Conservation (phyloP, 192 early-diverging fungal species). For the Linnemannia elongata region DNA sequence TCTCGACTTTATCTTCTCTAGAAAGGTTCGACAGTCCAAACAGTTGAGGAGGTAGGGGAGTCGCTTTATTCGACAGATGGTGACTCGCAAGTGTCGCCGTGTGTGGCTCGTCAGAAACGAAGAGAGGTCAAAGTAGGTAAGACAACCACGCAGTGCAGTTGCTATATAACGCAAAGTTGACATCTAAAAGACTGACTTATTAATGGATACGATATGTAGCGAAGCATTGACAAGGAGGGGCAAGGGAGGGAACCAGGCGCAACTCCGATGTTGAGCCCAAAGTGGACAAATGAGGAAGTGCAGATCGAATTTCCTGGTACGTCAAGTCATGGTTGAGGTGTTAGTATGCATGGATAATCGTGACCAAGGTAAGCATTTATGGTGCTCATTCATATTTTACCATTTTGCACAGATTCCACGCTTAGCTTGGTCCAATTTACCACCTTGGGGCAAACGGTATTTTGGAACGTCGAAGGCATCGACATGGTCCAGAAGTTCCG, state of each 20-base stretch:
- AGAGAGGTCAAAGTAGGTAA: constrained; percentile 12
- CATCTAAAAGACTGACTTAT: neutral
- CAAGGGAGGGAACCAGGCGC: too few species aligned
- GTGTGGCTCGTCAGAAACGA: constrained; percentile 15
- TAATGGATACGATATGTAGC: too few species aligned
- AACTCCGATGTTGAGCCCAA: too few species aligned
- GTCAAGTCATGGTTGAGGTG: too few species aligned
- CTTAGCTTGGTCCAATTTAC: neutral
- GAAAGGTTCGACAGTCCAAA: neutral
- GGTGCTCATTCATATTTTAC: too few species aligned
- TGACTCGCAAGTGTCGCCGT: constrained; percentile 1
- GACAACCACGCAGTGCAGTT: neutral
- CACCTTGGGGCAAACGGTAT: neutral
- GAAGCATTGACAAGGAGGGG: too few species aligned
- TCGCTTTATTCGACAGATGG: neutral
- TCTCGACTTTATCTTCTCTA: neutral
- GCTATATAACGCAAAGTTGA: neutral
- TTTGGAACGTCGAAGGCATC: neutral
- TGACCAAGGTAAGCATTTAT: too few species aligned
- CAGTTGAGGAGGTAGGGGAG: neutral
- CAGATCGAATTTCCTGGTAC: too few species aligned
- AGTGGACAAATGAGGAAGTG: too few species aligned
- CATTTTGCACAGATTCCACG: neutral
- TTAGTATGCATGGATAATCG: neutral
- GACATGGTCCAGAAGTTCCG: constrained; percentile 9